Base-by-base conservation (phyloP, 1,284 basidiomycete genomes). In the Anthracocystis setariae region DNA sequence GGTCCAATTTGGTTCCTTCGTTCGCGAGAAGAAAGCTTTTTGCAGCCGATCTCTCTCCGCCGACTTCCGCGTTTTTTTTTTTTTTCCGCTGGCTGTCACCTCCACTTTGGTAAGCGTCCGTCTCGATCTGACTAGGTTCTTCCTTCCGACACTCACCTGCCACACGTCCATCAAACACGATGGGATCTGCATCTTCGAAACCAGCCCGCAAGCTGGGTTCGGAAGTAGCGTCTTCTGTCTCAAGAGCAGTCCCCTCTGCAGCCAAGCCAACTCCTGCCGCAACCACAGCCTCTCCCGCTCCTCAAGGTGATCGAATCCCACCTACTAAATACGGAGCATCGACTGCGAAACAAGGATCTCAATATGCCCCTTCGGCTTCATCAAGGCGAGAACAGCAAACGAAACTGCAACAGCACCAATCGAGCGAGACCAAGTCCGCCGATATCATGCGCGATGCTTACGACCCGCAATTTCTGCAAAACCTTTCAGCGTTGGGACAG, bases 101-200 rank as follows among this genome's bases (percentile, higher is more conserved):
- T 68, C 59, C 65, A 62, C 65, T 55, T 68, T 62, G 49, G 33
- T 62, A 54, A 68, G 51, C 58, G 29, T 45, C 17, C 35, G 35
- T 37, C 42, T 27, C 13, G 17, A 8, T 50, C 46, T 13, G 15
- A 7, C 21, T 20, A 15, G 9, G 18, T 40, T 2, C 37, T 3
- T 23, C 37, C 20, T 15, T n/a, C 35, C 37, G 1, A 29, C 44
- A 27, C 7, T 29, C 24, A 17, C 17, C 13, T 9, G 5, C 3
- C 10, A 23, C 33, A 27, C 21, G n/a, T n/a, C n/a, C n/a, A n/a
- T 15, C 15, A 37, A 15, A 5, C 48, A 58, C 23, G 5, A 75
- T 75, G 73, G 73, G 73, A 9, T 75, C 73, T 12, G 58, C 69
- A 20, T 61, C 69, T 1, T 75, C 73, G 18, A 75, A 75, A 43